A percentile compares a stretch with the other conserved stretches of the same genome.
Conservation (phyloP, 1,139 yeast genomes). For the Suhomyces chickasaworum region DNA sequence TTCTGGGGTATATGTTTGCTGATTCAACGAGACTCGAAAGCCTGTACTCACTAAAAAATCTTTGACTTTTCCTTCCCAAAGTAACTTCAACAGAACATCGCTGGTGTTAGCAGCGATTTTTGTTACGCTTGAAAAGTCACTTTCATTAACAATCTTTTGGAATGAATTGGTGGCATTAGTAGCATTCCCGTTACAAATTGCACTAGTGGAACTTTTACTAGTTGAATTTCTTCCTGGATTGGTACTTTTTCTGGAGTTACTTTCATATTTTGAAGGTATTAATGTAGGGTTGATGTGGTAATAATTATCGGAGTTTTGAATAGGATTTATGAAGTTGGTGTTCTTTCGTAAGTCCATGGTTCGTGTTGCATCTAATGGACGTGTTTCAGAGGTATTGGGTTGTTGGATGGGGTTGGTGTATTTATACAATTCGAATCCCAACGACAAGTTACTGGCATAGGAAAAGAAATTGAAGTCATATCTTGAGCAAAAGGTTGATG, state of each 20-base stretch:
- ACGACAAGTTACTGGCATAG: conserved; percentile 79
- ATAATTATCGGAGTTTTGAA: conserved; percentile 29
- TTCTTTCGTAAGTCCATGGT: background rate
- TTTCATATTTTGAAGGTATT: conserved; percentile 23
- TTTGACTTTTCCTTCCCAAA: conserved; percentile 89
- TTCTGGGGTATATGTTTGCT: conserved; percentile 36
- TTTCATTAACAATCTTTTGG: conserved; percentile 51
- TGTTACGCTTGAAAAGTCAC: conserved; percentile 68
- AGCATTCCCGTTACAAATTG: too few species aligned
- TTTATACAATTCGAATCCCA: conserved; percentile 85
- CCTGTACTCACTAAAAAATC: conserved; percentile 84
- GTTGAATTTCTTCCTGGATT: background rate
- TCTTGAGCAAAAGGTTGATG: conserved; percentile 78
- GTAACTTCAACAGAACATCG: conserved; percentile 58
- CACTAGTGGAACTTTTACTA: conserved; percentile 48
- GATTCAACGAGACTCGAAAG: conserved; percentile 45
- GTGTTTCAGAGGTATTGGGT: background rate
- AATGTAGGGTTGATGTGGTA: conserved; percentile 30
- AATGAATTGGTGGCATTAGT: conserved; percentile 57
- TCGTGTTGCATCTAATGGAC: conserved; percentile 3
- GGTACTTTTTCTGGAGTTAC: background rate
- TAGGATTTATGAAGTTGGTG: conserved; percentile 22
- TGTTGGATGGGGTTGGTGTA: conserved; percentile 24
- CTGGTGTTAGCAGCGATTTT: conserved; percentile 74
- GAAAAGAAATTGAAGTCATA: conserved; percentile 92